Evolutionary conservation across 805 yeast species (phyloP).

Genomic region (Saturnispora serradocipensis): DNA sequence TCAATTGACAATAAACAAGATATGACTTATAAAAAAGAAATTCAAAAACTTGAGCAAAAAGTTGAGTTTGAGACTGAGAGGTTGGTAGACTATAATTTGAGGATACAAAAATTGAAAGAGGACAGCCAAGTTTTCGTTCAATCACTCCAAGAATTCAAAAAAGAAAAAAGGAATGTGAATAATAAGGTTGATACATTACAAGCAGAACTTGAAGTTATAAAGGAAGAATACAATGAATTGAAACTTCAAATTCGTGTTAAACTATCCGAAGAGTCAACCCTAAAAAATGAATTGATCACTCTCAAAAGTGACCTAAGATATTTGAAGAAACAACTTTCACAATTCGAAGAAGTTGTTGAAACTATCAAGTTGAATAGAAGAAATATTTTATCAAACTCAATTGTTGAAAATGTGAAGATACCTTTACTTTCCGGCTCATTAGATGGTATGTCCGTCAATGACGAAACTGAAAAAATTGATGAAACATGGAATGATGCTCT

Average conservation of each 20-base stretch:
- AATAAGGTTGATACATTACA: slow-evolving; percentile 31
- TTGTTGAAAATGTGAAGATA: slow-evolving; percentile 55
- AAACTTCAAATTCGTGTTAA: slow-evolving; percentile 13
- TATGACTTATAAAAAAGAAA: slow-evolving; percentile 51
- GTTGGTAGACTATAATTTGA: slow-evolving; percentile 37
- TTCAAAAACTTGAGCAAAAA: slow-evolving; percentile 51
- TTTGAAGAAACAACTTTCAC: slow-evolving; percentile 28
- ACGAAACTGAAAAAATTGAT: slow-evolving; percentile 24
- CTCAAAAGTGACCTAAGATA: slow-evolving; percentile 26
- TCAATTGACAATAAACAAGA: slow-evolving; percentile 52
- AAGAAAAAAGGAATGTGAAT: slow-evolving; percentile 26
- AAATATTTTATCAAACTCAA: slow-evolving; percentile 59
- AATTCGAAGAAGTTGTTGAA: slow-evolving; percentile 44
- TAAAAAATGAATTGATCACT: slow-evolving; percentile 24
- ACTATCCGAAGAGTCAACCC: slow-evolving; percentile 15
- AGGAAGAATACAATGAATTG: slow-evolving; percentile 25
- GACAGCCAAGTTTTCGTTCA: slow-evolving; percentile 32
- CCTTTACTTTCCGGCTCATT: slow-evolving; percentile 57
- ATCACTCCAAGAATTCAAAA: slow-evolving; percentile 26
- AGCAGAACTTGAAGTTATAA: slow-evolving; percentile 32
- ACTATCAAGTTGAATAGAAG: slow-evolving; percentile 47
- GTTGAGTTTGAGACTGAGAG: slow-evolving; percentile 58
- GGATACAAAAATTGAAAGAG: slow-evolving; percentile 35
- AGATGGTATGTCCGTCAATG: slow-evolving; percentile 44
- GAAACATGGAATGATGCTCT: slow-evolving; percentile 26